These are phyloP conservation scores for Candida sanyaensis DNA, from an alignment of 1,139 yeast species.

Conservation along the genomic window DNA sequence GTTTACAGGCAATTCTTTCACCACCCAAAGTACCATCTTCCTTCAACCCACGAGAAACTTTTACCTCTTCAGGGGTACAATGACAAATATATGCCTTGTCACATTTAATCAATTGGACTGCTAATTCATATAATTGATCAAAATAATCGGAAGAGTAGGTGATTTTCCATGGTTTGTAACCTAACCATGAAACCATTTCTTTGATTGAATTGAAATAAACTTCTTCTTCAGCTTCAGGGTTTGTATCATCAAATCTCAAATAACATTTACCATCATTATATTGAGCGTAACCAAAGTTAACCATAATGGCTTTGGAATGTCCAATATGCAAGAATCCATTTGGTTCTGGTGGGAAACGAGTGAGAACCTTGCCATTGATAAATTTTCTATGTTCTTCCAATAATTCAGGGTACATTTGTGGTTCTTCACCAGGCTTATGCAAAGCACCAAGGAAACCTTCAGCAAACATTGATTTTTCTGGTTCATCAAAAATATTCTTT, in stretches of 20 bases:
- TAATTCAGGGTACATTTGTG: slow-evolving; percentile 83
- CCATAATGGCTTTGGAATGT: slow-evolving; percentile 96
- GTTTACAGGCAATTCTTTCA: slow-evolving; percentile 78
- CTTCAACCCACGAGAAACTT: slow-evolving; percentile 83
- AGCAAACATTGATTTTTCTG: slow-evolving; percentile 78
- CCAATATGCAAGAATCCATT: slow-evolving; percentile 97
- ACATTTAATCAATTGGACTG: slow-evolving; percentile 69
- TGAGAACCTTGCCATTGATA: slow-evolving; percentile 80
- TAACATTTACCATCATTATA: slow-evolving; percentile 84
- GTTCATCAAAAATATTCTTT: slow-evolving; percentile 23
- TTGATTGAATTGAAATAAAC: slow-evolving; percentile 81
- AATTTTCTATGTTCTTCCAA: slow-evolving; percentile 76
- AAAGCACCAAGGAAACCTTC: slow-evolving; percentile 96
- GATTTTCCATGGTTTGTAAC: slow-evolving; percentile 88
- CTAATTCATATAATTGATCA: slow-evolving; percentile 81
- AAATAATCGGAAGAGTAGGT: slow-evolving; percentile 97
- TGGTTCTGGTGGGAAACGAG: slow-evolving; percentile 99
- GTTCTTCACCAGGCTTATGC: slow-evolving; percentile 94
- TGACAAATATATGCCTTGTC: slow-evolving; percentile 90
- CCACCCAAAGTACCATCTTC: slow-evolving; percentile 95
- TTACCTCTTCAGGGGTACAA: slow-evolving; percentile 90
- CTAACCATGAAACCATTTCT: slow-evolving; percentile 89
- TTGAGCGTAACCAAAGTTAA: slow-evolving; percentile 92
- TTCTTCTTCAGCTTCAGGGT: slow-evolving; percentile 98
- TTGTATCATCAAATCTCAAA: slow-evolving; percentile 94